Base-by-base conservation (phyloP, 2,329 filamentous ascomycete genomes). In the Penicillium sp. region DNA sequence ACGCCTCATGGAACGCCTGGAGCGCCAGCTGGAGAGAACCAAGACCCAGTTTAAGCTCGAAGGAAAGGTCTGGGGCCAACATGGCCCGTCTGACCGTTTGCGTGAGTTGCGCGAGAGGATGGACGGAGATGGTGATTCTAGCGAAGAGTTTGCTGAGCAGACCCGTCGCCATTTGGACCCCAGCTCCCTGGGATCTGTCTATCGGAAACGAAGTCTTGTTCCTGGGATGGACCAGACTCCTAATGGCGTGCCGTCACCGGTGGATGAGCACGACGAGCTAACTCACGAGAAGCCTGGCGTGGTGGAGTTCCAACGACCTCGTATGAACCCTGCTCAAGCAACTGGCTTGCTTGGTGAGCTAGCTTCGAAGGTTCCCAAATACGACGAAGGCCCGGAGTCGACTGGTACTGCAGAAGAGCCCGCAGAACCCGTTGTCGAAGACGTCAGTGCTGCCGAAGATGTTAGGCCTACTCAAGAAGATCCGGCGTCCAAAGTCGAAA, bases 31-130 rank as follows among this genome's bases (percentile, higher is more conserved):
- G 28, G 91, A 97, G 71, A 78, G 93, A 50, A 91, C 95, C 50
- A 97, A 97, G 78, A 97, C 93, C 1, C 90, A 97, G 62, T 95
- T 88, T 69, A 96, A 96, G 68, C 80, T 98, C 20, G 93, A 97
- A 67, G 93, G 93, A 53, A 87, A 87, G 64, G 83, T 88, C 7
- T 95, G 91, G 86, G 84, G 84, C 47, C 86, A 94, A 48, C 77
- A 85, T 50, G 87, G 87, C 23, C 91, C 93, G 9, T 96, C 89
- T 30, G 93, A 98, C 69, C 84, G 90, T 57, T 75, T 98, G 43
- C 84, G 93, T 51, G 91, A 94, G 51, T 75, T 97, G 34, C 84
- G 93, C 43, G 91, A 97, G 68, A 84, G 90, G 68, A 98, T 98
- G 93, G 93, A 97, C 49, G 81, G 78, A 16, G 71, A 71, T 47